phyloP scores from a whole-genome alignment of 176 grass and related monocot species.

The Cenchrus fungigraminus region DNA sequence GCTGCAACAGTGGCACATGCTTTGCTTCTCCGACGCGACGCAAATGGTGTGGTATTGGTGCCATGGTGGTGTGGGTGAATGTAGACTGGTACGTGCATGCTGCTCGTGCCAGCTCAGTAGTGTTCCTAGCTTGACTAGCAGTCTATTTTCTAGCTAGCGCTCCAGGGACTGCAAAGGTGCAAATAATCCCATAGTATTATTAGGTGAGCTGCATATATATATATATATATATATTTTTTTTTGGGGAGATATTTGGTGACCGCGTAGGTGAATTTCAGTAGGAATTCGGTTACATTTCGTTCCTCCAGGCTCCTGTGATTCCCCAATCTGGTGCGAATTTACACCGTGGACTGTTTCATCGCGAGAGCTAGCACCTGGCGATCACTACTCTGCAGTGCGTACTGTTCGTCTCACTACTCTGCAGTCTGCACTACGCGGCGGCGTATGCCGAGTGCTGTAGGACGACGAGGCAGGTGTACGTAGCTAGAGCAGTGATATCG shows the following conservation, averaged over 20 bases:
- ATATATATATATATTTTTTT: no score
- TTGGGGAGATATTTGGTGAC: not conserved
- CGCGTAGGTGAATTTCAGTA: not conserved
- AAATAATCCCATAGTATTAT: not conserved
- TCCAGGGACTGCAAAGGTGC: not conserved
- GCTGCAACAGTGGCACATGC: conserved; percentile 51
- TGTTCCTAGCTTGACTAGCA: not conserved
- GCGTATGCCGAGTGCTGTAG: not conserved
- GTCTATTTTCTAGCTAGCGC: not conserved
- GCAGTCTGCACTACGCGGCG: not conserved
- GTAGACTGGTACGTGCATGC: not conserved
- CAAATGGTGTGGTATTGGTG: not conserved
- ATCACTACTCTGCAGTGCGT: not conserved
- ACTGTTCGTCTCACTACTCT: not conserved
- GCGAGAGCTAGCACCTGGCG: no score
- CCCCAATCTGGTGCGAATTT: not conserved
- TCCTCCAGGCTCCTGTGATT: not conserved
- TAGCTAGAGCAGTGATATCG: not conserved
- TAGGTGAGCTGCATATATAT: no score
- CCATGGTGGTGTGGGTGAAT: not conserved
- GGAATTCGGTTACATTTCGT: not conserved
- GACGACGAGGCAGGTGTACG: not conserved
- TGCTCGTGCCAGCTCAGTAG: not conserved
- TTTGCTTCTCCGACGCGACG: conserved; percentile 15
- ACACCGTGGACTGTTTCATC: not conserved